These are phyloP conservation scores for Cordyceps cateniannulata DNA, from an alignment of 2,329 filamentous ascomycete species.

Conservation along the genomic window DNA sequence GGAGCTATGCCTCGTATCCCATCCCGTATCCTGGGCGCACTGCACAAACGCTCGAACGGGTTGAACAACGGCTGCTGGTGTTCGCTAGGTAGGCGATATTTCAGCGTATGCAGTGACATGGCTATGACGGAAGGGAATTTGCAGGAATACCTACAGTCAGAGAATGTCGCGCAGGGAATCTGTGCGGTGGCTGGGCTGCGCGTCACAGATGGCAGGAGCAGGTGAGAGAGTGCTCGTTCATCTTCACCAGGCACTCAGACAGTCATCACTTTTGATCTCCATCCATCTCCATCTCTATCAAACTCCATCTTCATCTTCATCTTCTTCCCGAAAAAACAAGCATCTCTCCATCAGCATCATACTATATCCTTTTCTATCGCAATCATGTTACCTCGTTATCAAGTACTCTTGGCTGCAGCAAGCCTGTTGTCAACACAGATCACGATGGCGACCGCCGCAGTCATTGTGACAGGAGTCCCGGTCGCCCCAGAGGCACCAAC, in stretches of 20 bases:
- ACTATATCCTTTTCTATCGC: background rate
- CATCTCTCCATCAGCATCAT: background rate
- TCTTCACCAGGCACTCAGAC: slow-evolving; percentile 1
- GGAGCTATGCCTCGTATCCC: background rate
- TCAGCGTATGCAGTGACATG: slow-evolving; percentile 1
- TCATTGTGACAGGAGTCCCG: slow-evolving; percentile 31
- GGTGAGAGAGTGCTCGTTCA: background rate
- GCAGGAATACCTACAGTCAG: no score
- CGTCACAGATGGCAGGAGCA: slow-evolving; percentile 6
- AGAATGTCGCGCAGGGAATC: background rate
- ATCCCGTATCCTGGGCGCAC: background rate
- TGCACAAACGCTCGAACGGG: background rate
- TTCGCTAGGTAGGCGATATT: background rate
- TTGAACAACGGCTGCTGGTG: background rate
- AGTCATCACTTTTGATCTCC: background rate
- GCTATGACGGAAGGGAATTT: background rate
- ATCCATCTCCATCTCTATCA: background rate
- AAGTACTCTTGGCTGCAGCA: background rate
- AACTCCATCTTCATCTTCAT: background rate
- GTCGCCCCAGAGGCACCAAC: slow-evolving; percentile 31
- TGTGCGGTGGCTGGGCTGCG: background rate
- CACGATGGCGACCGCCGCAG: background rate
- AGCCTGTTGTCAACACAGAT: background rate
- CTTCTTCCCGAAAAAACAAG: background rate
- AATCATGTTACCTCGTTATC: slow-evolving; percentile 9